phyloP scores from a whole-genome alignment of 2,329 filamentous ascomycete species.

The Ophiostoma populinum region DNA sequence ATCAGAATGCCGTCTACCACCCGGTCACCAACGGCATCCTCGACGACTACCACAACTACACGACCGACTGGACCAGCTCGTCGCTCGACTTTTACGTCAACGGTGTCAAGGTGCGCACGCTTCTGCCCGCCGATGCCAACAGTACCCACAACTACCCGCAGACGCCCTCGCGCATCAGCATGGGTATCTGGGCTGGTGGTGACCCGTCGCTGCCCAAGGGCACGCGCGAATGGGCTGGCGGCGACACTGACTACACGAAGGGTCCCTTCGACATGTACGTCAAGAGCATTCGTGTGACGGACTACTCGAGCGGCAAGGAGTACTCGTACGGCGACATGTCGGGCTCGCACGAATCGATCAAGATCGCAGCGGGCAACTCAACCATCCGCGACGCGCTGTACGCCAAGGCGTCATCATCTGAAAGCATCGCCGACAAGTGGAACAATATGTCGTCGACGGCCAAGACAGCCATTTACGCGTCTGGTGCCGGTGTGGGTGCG shows the following conservation, averaged over 20 bases:
- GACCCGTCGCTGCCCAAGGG: slow-evolving; percentile 33
- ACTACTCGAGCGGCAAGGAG: slow-evolving; percentile 16
- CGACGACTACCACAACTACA: slow-evolving; percentile 56
- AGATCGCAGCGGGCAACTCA: slow-evolving; percentile 31
- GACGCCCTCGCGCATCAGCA: slow-evolving; percentile 53
- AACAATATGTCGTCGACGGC: slow-evolving; percentile 28
- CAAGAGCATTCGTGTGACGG: slow-evolving; percentile 25
- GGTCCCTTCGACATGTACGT: slow-evolving; percentile 48
- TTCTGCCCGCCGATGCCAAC: slow-evolving; percentile 43
- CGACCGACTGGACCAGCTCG: slow-evolving; percentile 53
- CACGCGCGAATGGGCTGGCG: slow-evolving; percentile 41
- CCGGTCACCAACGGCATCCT: slow-evolving; percentile 34
- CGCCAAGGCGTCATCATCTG: slow-evolving; percentile 18
- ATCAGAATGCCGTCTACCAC: slow-evolving; percentile 43
- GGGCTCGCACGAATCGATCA: slow-evolving; percentile 10
- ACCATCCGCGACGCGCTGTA: slow-evolving; percentile 29
- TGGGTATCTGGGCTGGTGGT: slow-evolving; percentile 50
- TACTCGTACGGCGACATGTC: slow-evolving; percentile 12
- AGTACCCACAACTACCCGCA: slow-evolving; percentile 52
- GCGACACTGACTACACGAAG: slow-evolving; percentile 34
- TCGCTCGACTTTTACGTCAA: slow-evolving; percentile 55
- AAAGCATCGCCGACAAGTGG: slow-evolving; percentile 36
- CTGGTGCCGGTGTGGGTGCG: slow-evolving; percentile 26
- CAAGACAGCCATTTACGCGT: slow-evolving; percentile 36
- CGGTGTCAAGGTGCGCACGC: slow-evolving; percentile 42